Evolutionary conservation across 805 yeast species (phyloP), one percentile per base, ranked within the genome.

Genomic region (Saccharomycopsis schoenii): DNA sequence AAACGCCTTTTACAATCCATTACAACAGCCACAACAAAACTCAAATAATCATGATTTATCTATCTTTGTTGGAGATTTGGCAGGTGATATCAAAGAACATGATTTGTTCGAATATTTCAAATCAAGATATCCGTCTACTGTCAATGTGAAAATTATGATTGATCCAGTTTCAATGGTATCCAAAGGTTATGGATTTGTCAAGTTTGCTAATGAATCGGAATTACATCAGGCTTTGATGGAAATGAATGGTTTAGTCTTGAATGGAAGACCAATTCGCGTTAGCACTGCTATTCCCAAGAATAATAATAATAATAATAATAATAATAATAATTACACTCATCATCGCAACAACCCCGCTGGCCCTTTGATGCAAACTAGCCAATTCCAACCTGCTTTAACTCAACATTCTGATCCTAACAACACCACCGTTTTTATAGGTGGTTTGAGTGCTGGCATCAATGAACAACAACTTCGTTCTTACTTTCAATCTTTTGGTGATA

Each of bases 121-220:
- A 63, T 73, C 82, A 4, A 80, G 83, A 62, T 91, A 82, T 69
- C 85, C 92, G 1, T 86, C 92, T 6, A 83, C 89, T 59, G 79
- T 83, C 58, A 84, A 86, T 66, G 94, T 85, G 6, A 89, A 87
- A 68, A 82, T 91, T 64, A 89, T 91, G 84, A 71, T 80, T 57
- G 97, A 91, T 71, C 84, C 83, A 43, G 69, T 72, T 12, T 84
- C 96, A 0, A 85, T 86, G 37, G 78, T 78, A 57, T 82, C 93
- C 6, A 84, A 88, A 68, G 96, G 97, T 12, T 91, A 87, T 72
- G 97, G 97, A 1, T 92, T 92, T 75, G 89, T 90, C n/a, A 83
- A 89, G 64, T 90, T 91, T 69, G 68, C 77, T 41, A 79, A 79
- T 61, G 84, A 81, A 63, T 77, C 78, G 11, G 90, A 86, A 47